phyloP scores from a whole-genome alignment of 371 early-diverging fungal species.

The Nematocida sp. region DNA sequence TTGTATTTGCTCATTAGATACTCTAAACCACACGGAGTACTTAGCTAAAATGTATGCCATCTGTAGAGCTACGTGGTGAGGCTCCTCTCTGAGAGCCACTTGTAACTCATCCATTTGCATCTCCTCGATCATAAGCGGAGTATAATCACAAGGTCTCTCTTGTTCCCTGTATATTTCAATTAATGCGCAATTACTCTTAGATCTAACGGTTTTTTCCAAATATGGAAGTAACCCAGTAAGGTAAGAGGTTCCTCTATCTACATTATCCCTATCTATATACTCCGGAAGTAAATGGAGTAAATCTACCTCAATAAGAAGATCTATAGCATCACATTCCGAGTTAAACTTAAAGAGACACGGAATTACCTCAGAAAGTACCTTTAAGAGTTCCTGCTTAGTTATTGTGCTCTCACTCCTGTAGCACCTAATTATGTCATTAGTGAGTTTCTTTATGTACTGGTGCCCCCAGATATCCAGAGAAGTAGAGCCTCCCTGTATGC shows the following conservation, averaged over 20 bases:
- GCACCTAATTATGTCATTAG: slow-evolving; percentile 39
- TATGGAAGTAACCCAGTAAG: slow-evolving; percentile 14
- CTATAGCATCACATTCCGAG: slow-evolving; percentile 66
- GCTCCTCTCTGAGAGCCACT: background rate
- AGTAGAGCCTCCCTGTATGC: slow-evolving; percentile 62
- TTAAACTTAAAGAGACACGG: slow-evolving; percentile 64
- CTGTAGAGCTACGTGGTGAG: slow-evolving; percentile 1
- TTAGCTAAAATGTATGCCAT: slow-evolving; percentile 34
- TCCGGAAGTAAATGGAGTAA: slow-evolving; percentile 45
- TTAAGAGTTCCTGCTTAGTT: background rate
- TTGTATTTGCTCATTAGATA: background rate
- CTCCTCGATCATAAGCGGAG: slow-evolving; percentile 6
- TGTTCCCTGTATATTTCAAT: slow-evolving; percentile 52
- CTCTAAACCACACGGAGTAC: slow-evolving; percentile 10
- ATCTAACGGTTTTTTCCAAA: slow-evolving; percentile 21
- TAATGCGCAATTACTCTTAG: slow-evolving; percentile 34
- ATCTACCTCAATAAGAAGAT: slow-evolving; percentile 65
- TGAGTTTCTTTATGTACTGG: slow-evolving; percentile 64
- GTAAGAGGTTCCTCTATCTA: slow-evolving; percentile 61
- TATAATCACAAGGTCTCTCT: slow-evolving; percentile 33
- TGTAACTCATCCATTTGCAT: slow-evolving; percentile 17
- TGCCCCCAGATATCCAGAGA: slow-evolving; percentile 64
- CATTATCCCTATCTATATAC: slow-evolving; percentile 63
- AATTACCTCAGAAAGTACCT: slow-evolving; percentile 34
- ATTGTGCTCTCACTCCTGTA: background rate